Base-by-base conservation (phyloP, 2,329 filamentous ascomycete genomes). In the Pseudogymnoascus sp. region DNA sequence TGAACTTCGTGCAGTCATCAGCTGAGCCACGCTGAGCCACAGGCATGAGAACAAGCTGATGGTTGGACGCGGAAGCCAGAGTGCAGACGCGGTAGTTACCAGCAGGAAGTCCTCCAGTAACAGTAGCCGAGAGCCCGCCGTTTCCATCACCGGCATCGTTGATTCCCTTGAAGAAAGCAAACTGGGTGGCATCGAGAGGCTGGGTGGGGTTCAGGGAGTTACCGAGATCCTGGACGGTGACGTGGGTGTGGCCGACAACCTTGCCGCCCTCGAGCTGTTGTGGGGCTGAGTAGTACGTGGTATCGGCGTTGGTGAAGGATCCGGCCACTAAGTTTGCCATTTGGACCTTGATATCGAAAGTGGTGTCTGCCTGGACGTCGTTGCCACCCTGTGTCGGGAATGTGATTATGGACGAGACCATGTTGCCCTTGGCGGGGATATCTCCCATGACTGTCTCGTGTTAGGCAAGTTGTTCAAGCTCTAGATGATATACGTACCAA, bases 81-180 rank as follows among this genome's bases (percentile, higher is more conserved):
- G 77, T 77, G 68, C 77, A 79, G n/a, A 77, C 69, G 59, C 77
- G 72, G 63, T 78, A 78, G 59, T 71, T 74, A 10, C 76, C 76
- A 40, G 74, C 71, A 26, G 73, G 72, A 8, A 78, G 72, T 60
- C 75, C 76, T 58, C 70, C 72, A 33, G 72, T 70, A 1, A 78
- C 75, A 5, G 63, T 66, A 15, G 75, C 74, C 13, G 67, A 61
- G 26, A 78, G 69, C 17, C 72, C 67, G 60, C 75, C 75, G 3
- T 75, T 64, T 7, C 72, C 72, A 62, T 78, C 70, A 21, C 73
- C 74, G 29, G 67, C 67, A 59, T 74, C 73, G 65, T 76, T 75
- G 64, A 77, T 75, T 59, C 75, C 75, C 66, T 76, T 75, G 68
- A 77, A 77, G 65, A 76, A 76, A 5, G 67, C 73, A 54, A 76